Conservation (phyloP, 441 rosid genomes). For the Isatis lusitanica region DNA sequence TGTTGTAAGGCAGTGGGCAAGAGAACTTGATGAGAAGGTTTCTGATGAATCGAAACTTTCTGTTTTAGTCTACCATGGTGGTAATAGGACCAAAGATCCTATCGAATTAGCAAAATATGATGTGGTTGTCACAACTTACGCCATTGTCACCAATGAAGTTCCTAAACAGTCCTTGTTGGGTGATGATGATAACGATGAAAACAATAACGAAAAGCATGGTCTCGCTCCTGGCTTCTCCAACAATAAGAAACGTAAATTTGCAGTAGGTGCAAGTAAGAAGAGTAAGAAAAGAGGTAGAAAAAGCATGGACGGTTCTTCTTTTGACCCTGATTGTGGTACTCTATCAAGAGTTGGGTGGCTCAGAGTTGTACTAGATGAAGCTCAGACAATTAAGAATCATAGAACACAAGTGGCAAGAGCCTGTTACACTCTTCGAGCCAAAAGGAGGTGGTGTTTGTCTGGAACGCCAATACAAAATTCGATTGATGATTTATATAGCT, state of each 20-base stretch:
- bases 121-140: slow-evolving; percentile 89
- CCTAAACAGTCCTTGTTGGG: slow-evolving; percentile 76
- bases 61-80: slow-evolving; percentile 83
- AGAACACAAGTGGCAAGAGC: slow-evolving; percentile 95
- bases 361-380: slow-evolving; percentile 93
- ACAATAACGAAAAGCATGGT: slow-evolving; percentile 54
- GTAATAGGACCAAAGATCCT: slow-evolving; percentile 86
- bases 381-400: slow-evolving; percentile 96
- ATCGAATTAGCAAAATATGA: slow-evolving; percentile 75
- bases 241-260: slow-evolving; percentile 56
- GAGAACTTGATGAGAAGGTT: slow-evolving; percentile 92
- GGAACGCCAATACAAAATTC: slow-evolving; percentile 98
- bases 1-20: slow-evolving; percentile 91
- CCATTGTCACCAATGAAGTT: slow-evolving; percentile 85
- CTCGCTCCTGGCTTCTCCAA: slow-evolving; percentile 56
- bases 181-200: slow-evolving; percentile 76
- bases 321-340: slow-evolving; percentile 64
- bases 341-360: slow-evolving; percentile 83
- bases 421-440: slow-evolving; percentile 91
- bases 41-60: slow-evolving; percentile 64
- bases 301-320: slow-evolving; percentile 49
- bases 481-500: slow-evolving; percentile 89
- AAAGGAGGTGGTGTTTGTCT: slow-evolving; percentile 95
- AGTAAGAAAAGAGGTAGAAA: slow-evolving; percentile 69
- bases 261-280: slow-evolving; percentile 51